Base-by-base conservation (phyloP, 306 rosid genomes). In the Prunus davidiana region DNA sequence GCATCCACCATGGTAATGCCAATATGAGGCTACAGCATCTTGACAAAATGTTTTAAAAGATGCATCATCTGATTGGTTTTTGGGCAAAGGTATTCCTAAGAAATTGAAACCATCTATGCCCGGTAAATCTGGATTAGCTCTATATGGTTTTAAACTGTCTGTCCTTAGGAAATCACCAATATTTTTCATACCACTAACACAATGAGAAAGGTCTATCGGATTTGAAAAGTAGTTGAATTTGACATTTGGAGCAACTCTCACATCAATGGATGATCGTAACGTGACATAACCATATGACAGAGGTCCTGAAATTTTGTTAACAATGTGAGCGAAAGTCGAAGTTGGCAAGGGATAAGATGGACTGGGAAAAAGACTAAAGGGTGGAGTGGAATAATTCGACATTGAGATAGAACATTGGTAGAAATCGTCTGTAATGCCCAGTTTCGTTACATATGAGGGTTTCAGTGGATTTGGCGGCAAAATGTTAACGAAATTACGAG, bases 1-100 rank as follows among this genome's bases (percentile, higher is more conserved):
- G 61, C 76, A 75, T 50, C 80, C 80, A 0, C 73, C 80, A 27
- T 80, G 84, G 46, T 68, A 81, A 70, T 75, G 84, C 80, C 84
- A 75, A 32, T 19, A 61, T 0, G 77, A 61, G 0, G 80, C 55
- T n/a, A 61, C 61, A 8, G 80, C 38, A 12, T 25, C 28, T 2
- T 24, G 58, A 18, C 84, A 84, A 18, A 72, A 72, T 2, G 5
- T 24, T 34, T 27, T 69, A 7, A 79, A 50, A 2, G 78, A 64
- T 6, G 73, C 50, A 19, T 79, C 28, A 46, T 79, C 61, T 3
- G 41, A 10, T 25, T 64, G 67, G 49, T 79, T 60, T 15, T 13
- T 5, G 4, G 83, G 79, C 14, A 79, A 45, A 13, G 75, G 34
- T 11, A 27, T 54, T 5, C 74, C 83, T 1, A 19, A 47, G 7